Evolutionary conservation across 768 basidiomycete genomes (phyloP), one percentile per base, ranked within the genome.

Genomic region (Lactifluus pinguis): DNA sequence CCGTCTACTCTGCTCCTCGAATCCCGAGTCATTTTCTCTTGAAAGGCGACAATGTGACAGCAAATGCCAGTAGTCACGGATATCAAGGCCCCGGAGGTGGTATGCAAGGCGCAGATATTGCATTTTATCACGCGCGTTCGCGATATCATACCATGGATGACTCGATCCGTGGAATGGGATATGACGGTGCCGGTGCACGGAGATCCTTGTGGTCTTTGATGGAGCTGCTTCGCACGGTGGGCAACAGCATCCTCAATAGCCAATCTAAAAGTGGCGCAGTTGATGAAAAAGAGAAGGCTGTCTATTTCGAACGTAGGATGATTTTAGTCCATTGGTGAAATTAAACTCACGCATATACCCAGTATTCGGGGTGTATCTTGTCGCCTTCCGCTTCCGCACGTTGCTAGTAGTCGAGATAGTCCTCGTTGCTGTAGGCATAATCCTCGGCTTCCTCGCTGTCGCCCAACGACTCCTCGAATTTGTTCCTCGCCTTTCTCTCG

Each of bases 61-160:
- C 13, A 29, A 53, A 42, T 42, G 21, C 25, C 30, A 39, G 34
- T 19, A 15, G 4, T 8, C 51, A 52, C n/a, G 55, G 48, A 38
- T 59, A 67, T 59, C n/a, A 11, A 3, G 58, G 61, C 13, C 25
- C 17, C 11, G 66, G 60, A 42, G 66, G 63, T 11, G 81, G 79
- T 0, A 79, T 90, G 79, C 72, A 82, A 49, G 90, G 90, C 4
- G 75, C 90, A 5, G 90, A 92, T 66, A 72, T 92, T 36, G 87
- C 90, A 0, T 92, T 91, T 68, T 92, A 91, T 71, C 80, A 77
- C 60, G 82, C 83, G 1, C 77, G 90, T 47, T 84, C 85, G 62
- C 79, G 77, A 62, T 92, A 92, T 65, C 91, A 93, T 69, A 92
- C 90, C 0, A 80, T 79, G 67, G 81, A 81, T 45, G 90, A 92